Evolutionary conservation across 257 asterid species (phyloP), one percentile per base, ranked within the genome.

Genomic region (Plantago ovata): DNA sequence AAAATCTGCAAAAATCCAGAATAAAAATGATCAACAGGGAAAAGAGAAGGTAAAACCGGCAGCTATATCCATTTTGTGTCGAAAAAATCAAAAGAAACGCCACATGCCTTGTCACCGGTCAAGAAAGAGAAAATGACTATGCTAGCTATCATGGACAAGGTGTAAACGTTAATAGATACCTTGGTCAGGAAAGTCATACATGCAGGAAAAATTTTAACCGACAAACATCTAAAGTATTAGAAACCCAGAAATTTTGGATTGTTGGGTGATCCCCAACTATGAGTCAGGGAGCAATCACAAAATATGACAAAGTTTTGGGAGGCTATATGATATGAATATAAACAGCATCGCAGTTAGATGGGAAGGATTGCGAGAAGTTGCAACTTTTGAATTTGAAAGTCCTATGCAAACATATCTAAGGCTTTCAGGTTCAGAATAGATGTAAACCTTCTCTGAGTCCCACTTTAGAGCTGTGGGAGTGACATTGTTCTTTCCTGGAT

Each of bases 361-460:
- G 9, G 6, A 45, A 3, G 9, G 16, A 21, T 21, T 21, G 10
- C 53, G 10, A 48, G 9, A 19, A 48, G 19, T 10, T 28, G 13
- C 10, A 38, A 38, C 22, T 47, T 19, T 20, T 13, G 40, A 15
- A 11, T 21, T 19, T 20, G 6, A 19, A 21, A 0, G 18, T 56
- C 48, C 46, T 15, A 8, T 2, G 14, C 9, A 36, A 39, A 18
- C 3, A 23, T 28, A 19, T 59, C 24, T 19, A 46, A 45, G 40
- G 24, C 48, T 7, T 22, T 24, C 11, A 2, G 3, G 54, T 2
- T 32, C 53, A 57, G 69, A 53, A 44, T 13, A 21, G 52, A 64
- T 56, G 69, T 46, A 66, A 48, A 85, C 96, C 94, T 78, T 76
- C 47, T 76, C 77, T 3, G 76, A 68, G 67, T 81, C 74, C 78